Conservation (phyloP, 495 filamentous ascomycete species). For the Coniosporium apollinis region DNA sequence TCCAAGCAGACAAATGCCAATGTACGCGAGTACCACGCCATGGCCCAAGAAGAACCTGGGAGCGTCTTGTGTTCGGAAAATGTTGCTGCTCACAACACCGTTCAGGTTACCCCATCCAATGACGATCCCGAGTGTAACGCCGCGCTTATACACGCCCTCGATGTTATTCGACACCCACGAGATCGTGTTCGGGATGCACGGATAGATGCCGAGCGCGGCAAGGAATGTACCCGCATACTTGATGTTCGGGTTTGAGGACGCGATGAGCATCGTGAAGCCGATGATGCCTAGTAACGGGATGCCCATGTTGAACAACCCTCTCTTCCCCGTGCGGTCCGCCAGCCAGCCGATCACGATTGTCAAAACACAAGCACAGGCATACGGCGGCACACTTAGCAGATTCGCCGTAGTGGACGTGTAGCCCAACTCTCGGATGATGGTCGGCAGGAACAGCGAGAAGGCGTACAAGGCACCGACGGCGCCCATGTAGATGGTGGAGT, state of each 20-base stretch:
- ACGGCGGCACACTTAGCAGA: slow-evolving; percentile 74
- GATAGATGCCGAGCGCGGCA: slow-evolving; percentile 81
- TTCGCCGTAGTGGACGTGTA: slow-evolving; percentile 56
- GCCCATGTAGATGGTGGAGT: slow-evolving; percentile 27
- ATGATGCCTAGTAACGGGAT: slow-evolving; percentile 53
- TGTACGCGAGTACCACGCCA: slow-evolving; percentile 40
- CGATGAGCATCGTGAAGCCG: slow-evolving; percentile 69
- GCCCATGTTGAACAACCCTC: slow-evolving; percentile 69
- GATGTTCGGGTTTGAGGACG: slow-evolving; percentile 37
- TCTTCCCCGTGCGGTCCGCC: slow-evolving; percentile 60
- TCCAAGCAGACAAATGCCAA: slow-evolving; percentile 40
- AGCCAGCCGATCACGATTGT: slow-evolving; percentile 62
- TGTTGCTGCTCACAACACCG: slow-evolving; percentile 68
- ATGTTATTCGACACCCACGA: slow-evolving; percentile 80
- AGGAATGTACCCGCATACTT: slow-evolving; percentile 78
- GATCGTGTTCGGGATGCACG: slow-evolving; percentile 81
- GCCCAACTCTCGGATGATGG: slow-evolving; percentile 62
- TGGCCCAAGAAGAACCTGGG: slow-evolving; percentile 43
- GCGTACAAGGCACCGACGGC: slow-evolving; percentile 55
- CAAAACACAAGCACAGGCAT: slow-evolving; percentile 62
- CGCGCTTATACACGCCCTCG: slow-evolving; percentile 86
- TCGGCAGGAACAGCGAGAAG: slow-evolving; percentile 80
- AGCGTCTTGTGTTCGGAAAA: slow-evolving; percentile 36
- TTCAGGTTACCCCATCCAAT: slow-evolving; percentile 92
- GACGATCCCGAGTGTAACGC: slow-evolving; percentile 69